These are phyloP conservation scores for Paraconiothyrium sp. DNA, from an alignment of 2,329 filamentous ascomycete genomes.

Conservation along the genomic window DNA sequence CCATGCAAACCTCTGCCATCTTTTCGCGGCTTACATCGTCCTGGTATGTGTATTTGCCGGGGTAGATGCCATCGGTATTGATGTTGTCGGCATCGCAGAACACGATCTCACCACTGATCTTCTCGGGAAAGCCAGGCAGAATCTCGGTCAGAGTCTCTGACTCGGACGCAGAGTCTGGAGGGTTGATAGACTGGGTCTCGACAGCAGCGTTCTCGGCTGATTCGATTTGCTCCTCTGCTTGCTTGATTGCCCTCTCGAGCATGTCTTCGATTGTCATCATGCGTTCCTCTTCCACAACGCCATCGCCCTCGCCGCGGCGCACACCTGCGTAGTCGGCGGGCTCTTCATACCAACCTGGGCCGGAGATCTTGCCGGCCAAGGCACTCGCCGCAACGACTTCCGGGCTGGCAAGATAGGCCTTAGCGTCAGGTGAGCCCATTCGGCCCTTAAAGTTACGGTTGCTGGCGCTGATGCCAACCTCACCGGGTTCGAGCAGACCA, in stretches of 20 bases:
- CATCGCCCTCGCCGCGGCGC: slow-evolving; percentile 75
- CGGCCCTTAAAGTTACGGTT: slow-evolving; percentile 94
- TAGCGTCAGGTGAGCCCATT: slow-evolving; percentile 82
- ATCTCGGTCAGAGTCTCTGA: slow-evolving; percentile 69
- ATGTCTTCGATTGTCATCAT: slow-evolving; percentile 74
- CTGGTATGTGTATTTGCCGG: slow-evolving; percentile 91
- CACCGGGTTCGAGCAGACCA: slow-evolving; percentile 83
- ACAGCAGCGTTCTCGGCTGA: slow-evolving; percentile 50
- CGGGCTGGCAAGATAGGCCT: slow-evolving; percentile 87
- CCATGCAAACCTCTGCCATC: slow-evolving; percentile 93
- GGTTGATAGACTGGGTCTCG: slow-evolving; percentile 41
- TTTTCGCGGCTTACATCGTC: slow-evolving; percentile 78
- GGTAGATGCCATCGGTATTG: slow-evolving; percentile 93
- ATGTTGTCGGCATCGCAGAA: slow-evolving; percentile 89
- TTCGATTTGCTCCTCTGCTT: slow-evolving; percentile 72
- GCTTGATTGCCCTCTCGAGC: slow-evolving; percentile 74
- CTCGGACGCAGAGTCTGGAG: slow-evolving; percentile 42
- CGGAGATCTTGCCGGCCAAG: slow-evolving; percentile 74
- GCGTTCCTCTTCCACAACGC: slow-evolving; percentile 69
- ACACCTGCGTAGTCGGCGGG: slow-evolving; percentile 74
- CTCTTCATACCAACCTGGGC: slow-evolving; percentile 80
- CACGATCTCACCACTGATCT: slow-evolving; percentile 84
- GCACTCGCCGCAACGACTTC: slow-evolving; percentile 94
- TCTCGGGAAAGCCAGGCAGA: slow-evolving; percentile 85
- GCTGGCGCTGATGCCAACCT: slow-evolving; percentile 82